Base-by-base conservation (phyloP, 805 yeast genomes). In the Cyberlindnera meyerae region DNA sequence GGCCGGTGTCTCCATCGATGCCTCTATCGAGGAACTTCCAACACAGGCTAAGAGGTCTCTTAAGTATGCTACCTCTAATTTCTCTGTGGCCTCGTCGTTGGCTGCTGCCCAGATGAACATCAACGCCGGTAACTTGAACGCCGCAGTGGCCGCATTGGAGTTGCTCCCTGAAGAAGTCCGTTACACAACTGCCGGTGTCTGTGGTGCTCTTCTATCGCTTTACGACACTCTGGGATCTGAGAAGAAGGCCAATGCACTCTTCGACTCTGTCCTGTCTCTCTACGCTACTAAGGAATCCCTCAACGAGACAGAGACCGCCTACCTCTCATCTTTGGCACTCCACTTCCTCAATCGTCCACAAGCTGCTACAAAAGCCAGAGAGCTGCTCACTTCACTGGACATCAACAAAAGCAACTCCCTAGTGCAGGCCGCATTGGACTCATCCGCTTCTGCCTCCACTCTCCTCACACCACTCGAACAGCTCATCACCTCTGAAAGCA, bases 171-270 rank as follows among this genome's bases (percentile, higher is more conserved):
- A 34, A 47, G 34, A 41, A 11, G 33, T 37, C 8, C 41, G 37
- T 18, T 29, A 53, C 22, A 20, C 22, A 5, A 39, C 49, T 5
- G 80, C 84, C 3, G 73, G 75, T 4, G 52, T 81, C 30, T 62
- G 72, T 27, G 74, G 77, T 18, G 58, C 70, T 5, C 56, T 78
- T 20, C 61, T 71, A 8, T 62, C 73, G 11, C 50, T 79, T 6
- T 75, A 72, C 52, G 80, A 74, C 43, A 42, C 54, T 11, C 55
- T 68, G 29, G 68, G 71, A 29, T 61, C 71, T 31, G 54, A 53
- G 20, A 52, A 53, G 30, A 53, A 61, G 32, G 62, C 62, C 17
- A 36, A 43, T 2, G 51, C 50, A 3, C 48, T 71, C 14, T 57
- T 72, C 31, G 33, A 45, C 6, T 17, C 27, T 1, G 39, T 40